Evolutionary conservation across 2,329 filamentous ascomycete genomes (phyloP).

Genomic region (Cladosporium sp.): DNA sequence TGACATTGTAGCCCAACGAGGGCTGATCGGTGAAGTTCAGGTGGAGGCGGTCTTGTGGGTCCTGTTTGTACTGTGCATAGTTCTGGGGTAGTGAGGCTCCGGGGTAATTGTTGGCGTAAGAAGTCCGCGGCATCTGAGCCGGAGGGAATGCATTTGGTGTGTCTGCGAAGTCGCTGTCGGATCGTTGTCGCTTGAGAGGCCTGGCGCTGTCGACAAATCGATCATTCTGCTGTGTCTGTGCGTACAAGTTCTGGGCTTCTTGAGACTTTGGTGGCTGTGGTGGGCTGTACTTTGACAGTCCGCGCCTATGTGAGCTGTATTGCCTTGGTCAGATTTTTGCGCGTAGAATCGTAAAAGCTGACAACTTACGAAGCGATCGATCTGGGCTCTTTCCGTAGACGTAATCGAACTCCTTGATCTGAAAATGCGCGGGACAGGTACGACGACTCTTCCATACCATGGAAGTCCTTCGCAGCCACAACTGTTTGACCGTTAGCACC

Average conservation of each 20-base stretch:
- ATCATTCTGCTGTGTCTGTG: conserved; percentile 20
- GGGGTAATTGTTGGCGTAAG: conserved; percentile 9
- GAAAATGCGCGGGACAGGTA: conserved; percentile 79
- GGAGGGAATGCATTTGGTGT: conserved; percentile 13
- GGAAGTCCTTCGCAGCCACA: conserved; percentile 66
- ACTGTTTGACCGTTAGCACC: conserved; percentile 27
- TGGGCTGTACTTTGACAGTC: conserved; percentile 21
- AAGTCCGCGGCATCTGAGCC: conserved; percentile 17
- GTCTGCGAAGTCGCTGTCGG: conserved; percentile 31
- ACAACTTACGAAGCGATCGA: conserved; percentile 21
- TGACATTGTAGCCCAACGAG: conserved; percentile 19
- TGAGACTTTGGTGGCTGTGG: conserved; percentile 27
- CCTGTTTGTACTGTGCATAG: conserved; percentile 17
- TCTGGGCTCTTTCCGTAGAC: conserved; percentile 80
- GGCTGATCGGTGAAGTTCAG: conserved; percentile 12
- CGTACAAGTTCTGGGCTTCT: conserved; percentile 12
- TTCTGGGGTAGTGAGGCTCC: conserved; percentile 14
- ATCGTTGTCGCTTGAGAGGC: conserved; percentile 31
- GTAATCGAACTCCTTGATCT: conserved; percentile 81
- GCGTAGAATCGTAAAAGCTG: background rate
- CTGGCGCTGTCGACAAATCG: conserved; percentile 27
- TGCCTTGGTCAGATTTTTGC: background rate
- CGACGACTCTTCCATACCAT: conserved; percentile 79
- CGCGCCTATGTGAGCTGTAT: conserved; percentile 14
- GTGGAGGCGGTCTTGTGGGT: conserved; percentile 15